Percentiles rank a stretch among this genome's conserved stretches.
These are phyloP conservation scores for Boeremia exigua DNA, from an alignment of 2,329 filamentous ascomycete species.

Conservation along the genomic window DNA sequence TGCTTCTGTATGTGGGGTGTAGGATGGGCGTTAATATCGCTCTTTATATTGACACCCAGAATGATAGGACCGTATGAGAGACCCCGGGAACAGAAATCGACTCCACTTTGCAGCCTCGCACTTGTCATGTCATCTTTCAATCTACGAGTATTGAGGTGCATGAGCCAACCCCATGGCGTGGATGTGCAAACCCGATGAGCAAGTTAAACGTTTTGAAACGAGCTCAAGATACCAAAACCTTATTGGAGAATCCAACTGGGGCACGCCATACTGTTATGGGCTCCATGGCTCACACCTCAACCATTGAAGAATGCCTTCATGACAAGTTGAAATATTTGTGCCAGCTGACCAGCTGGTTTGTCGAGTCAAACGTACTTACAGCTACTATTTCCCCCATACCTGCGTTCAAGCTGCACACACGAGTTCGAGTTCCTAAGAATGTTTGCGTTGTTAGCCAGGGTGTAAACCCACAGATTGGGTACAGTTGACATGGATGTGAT, in stretches of 20 bases:
- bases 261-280: neutral
- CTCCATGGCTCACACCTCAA: neutral
- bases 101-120: slow-evolving; percentile 9
- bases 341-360: neutral
- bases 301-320: neutral
- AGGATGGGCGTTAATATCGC: neutral
- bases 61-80: neutral
- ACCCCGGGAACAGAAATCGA: neutral
- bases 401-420: slow-evolving; percentile 1
- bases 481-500: slow-evolving; percentile 1
- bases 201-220: slow-evolving; percentile 14
- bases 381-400: neutral
- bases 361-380: neutral
- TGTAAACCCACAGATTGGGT: slow-evolving; percentile 1
- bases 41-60: neutral
- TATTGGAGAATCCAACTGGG: neutral
- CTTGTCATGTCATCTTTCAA: neutral
- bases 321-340: neutral
- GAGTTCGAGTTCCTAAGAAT: neutral
- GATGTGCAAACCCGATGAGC: slow-evolving; percentile 3
- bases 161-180: neutral
- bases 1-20: neutral
- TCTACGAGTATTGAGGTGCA: slow-evolving; percentile 8
- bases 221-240: neutral
- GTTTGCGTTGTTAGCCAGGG: slow-evolving; percentile 14